Percentiles rank a stretch among this genome's conserved stretches.
These are phyloP conservation scores for Talaromyces islandicus DNA, from an alignment of 2,329 filamentous ascomycete genomes.

Conservation along the genomic window DNA sequence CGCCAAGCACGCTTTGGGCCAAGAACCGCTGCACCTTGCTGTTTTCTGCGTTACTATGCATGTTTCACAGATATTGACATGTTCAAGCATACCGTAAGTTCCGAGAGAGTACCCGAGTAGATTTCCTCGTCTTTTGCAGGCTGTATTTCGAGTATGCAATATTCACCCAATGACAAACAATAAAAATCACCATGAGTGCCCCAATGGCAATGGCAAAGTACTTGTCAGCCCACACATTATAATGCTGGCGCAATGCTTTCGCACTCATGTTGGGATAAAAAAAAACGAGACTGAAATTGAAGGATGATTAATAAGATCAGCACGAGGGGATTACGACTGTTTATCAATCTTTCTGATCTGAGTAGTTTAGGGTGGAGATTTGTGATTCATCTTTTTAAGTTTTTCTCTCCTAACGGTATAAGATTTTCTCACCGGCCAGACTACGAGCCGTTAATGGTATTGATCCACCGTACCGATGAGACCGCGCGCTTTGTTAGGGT, in stretches of 20 bases:
- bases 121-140: background rate
- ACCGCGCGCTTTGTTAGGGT: background rate
- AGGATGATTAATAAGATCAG: background rate
- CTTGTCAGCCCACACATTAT: conserved; percentile 13
- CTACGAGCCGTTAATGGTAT: background rate
- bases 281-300: background rate
- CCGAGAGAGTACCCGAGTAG: background rate
- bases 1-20: background rate
- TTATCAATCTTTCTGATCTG: background rate
- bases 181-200: conserved; percentile 11
- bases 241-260: conserved; percentile 3
- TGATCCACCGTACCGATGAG: no score
- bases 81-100: background rate
- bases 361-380: background rate
- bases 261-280: background rate
- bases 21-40: background rate
- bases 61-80: background rate
- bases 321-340: background rate
- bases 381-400: background rate
- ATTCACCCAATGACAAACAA: conserved; percentile 10
- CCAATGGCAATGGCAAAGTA: conserved; percentile 15
- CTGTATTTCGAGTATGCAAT: background rate
- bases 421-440: background rate
- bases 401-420: background rate
- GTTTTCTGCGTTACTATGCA: background rate